Evolutionary conservation across 2,329 filamentous ascomycete species (phyloP), one percentile per base, ranked within the genome.

Genomic region (Verticillium tricorpus): DNA sequence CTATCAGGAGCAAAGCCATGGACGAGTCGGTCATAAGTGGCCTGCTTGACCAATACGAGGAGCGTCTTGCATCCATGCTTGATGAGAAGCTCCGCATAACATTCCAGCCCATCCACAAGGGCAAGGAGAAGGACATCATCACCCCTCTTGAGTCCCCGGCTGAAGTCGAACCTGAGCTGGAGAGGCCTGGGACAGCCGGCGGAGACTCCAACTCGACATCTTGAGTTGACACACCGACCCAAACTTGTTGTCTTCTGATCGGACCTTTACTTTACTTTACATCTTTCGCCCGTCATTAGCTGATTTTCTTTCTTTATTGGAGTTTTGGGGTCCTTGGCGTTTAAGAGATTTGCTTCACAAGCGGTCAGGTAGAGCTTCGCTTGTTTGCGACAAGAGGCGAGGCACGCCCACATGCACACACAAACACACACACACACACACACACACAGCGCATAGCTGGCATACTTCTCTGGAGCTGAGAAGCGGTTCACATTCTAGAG

Each of bases 21-120:
- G 85, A 81, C 65, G 86, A 88, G 68, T 82, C 80, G 19, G 75
- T 90, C 37, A 55, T 65, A 19, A 84, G 81, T 50, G 88, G 87
- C 58, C 75, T 93, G 55, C 77, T 93, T 8, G 90, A 92, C 67
- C 86, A 91, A 74, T 92, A 92, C 69, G 91, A 89, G 2, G 89
- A 92, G 69, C 82, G 87, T 63, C 77, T 93, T 57, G 85, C 92
- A 6, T 85, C 81, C 56, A 81, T 92, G 73, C 80, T 93, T 55
- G 89, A 93, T 66, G 87, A 92, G 72, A 90, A 89, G 72, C 80
- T 92, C 58, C 77, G 82, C 56, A 73, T 87, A 37, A 80, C 71
- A 11, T 76, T 68, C 71, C 45, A 52, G 45, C 45, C 45, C 45
- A 52, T 52, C 12, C 75, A 37, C 68, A 71, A 39, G 70, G 68